Base-by-base conservation (phyloP, 2,329 filamentous ascomycete genomes). In the Endocalyx cinctus region DNA sequence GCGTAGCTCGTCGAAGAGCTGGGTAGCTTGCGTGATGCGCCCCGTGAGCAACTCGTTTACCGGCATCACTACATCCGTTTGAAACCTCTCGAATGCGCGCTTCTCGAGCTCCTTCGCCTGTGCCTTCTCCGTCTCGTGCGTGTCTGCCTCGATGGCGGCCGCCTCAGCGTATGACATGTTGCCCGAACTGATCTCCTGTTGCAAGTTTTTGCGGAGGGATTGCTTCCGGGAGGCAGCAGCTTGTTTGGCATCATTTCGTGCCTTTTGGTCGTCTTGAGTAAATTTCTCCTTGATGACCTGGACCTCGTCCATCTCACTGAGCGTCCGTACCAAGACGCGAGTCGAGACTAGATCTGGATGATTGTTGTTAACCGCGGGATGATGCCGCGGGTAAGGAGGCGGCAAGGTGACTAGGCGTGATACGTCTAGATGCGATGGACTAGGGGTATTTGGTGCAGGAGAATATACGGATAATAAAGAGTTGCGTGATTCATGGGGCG, bases 311-410 rank as follows among this genome's bases (percentile, higher is more conserved):
- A 95, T 64, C 47, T 92, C 81, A 33, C 81, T 84, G 25, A 95
- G 64, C 2, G 73, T 70, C 11, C 88, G 78, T 14, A 96, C 84
- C 0, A 79, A 74, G 4, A 72, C 79, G 31, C 92, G 80, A 29
- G 86, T 89, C 2, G 79, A 72, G 0, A 82, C 74, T n/a, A 98
- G 72, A 44, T 94, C 84, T 0, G 92, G 92, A 53, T 98, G 92
- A 47, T 79, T 94, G 53, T 97, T 98, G 58, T 94, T 96, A 12
- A 97, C 86, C 1, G 92, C 92, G 7, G 92, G 92, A 50, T 97
- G 84, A 52, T 97, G 90, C 6, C 90, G 82, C 2, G 92, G 92
- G 57, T 94, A 97, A 2, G 92, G 86, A 2, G 92, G 92, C 7
- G 92, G 92, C 18, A 98, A 70, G 0, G 92, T 96, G 5, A 98